Conservation (phyloP, 2,329 filamentous ascomycete genomes). For the Canariomyces notabilis region DNA sequence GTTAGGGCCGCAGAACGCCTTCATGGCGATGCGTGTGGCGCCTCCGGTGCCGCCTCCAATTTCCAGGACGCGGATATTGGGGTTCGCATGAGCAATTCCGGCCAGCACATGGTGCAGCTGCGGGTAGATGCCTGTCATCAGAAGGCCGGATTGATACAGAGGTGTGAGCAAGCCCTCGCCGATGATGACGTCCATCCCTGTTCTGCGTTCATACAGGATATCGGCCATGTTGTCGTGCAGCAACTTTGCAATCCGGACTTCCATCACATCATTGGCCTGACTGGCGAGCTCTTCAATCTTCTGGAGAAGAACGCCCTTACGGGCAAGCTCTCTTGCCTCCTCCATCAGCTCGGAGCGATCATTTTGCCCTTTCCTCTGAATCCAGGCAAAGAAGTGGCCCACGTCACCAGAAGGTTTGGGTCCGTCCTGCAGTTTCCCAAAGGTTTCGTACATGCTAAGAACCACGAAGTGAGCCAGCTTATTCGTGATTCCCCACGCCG, state of each 20-base stretch:
- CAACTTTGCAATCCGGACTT: slow-evolving; percentile 3
- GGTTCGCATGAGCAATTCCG: slow-evolving; percentile 1
- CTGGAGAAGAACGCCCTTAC: slow-evolving; percentile 1
- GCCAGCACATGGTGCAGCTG: slow-evolving; percentile 13
- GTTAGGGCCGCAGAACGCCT: slow-evolving; percentile 1
- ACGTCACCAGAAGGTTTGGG: slow-evolving; percentile 3
- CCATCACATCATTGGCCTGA: slow-evolving; percentile 1
- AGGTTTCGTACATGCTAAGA: slow-evolving; percentile 1
- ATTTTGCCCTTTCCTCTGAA: background rate
- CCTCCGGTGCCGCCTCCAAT: slow-evolving; percentile 6
- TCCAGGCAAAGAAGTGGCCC: slow-evolving; percentile 6
- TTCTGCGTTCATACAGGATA: slow-evolving; percentile 18
- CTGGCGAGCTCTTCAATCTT: slow-evolving; percentile 1
- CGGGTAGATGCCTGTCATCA: slow-evolving; percentile 17
- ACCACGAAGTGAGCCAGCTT: slow-evolving; percentile 4
- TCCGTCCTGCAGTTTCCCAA: background rate
- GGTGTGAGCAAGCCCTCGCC: slow-evolving; percentile 16
- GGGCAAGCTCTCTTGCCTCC: slow-evolving; percentile 2
- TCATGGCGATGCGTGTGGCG: slow-evolving; percentile 3
- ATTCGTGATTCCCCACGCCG: slow-evolving; percentile 5
- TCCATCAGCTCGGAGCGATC: slow-evolving; percentile 6
- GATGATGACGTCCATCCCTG: slow-evolving; percentile 10
- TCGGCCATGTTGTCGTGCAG: slow-evolving; percentile 17
- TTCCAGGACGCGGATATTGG: slow-evolving; percentile 1
- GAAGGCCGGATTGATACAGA: slow-evolving; percentile 18